A percentile compares a stretch with the other conserved stretches of the same genome.
Conservation (phyloP, 2,329 filamentous ascomycete genomes). For the Exophiala mesophila region DNA sequence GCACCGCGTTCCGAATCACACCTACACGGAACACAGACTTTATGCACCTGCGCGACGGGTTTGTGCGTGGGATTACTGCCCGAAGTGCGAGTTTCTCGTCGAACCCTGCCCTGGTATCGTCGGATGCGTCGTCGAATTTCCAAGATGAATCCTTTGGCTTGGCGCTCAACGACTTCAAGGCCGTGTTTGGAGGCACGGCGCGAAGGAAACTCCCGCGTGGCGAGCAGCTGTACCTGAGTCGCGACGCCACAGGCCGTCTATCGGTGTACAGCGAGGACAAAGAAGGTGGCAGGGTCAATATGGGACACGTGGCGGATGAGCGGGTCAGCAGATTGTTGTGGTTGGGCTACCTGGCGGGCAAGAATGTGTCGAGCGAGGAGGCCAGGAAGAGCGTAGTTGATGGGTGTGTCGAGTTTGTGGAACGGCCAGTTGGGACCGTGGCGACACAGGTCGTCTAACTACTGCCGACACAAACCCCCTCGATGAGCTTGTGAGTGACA, state of each 20-base stretch:
- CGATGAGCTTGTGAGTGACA: no score
- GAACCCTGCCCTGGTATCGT: no score
- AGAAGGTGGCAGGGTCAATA: constrained; percentile 44
- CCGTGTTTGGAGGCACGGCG: constrained; percentile 69
- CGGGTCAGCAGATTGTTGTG: constrained; percentile 75
- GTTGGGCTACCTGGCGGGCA: constrained; percentile 84
- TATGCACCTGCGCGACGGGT: constrained; percentile 83
- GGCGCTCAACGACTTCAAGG: constrained; percentile 72
- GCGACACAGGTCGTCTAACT: constrained; percentile 64
- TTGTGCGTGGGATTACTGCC: constrained; percentile 76
- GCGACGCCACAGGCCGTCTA: constrained; percentile 62
- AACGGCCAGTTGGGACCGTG: constrained; percentile 80
- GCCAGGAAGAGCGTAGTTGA: constrained; percentile 78
- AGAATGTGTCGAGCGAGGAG: constrained; percentile 77
- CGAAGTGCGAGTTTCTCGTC: constrained; percentile 56
- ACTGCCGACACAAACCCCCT: no score
- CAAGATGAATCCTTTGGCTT: constrained; percentile 69
- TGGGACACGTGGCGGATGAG: constrained; percentile 74
- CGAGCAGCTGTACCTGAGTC: constrained; percentile 67
- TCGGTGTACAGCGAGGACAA: constrained; percentile 60
- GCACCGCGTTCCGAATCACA: constrained; percentile 75
- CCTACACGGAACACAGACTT: constrained; percentile 95
- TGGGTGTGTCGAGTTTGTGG: constrained; percentile 81
- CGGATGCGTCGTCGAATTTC: constrained; percentile 41
- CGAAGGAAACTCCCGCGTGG: constrained; percentile 68